These are phyloP conservation scores for Psilocybe cubensis DNA, from an alignment of 768 basidiomycete genomes.

Conservation along the genomic window DNA sequence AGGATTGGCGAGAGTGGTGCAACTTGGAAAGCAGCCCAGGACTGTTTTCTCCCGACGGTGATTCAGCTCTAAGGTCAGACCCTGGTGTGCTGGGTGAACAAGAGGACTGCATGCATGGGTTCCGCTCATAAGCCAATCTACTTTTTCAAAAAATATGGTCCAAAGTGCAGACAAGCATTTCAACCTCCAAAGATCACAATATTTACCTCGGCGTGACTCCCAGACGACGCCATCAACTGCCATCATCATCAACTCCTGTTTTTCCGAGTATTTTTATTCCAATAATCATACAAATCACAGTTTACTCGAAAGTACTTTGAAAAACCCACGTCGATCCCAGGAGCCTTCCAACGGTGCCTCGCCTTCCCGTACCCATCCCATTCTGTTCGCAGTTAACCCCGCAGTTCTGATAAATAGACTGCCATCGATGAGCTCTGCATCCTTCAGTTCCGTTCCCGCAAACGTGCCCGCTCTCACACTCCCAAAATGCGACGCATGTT, in stretches of 20 bases:
- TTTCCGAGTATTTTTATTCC: background rate
- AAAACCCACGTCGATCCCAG: constrained; percentile 31
- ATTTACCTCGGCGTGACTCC: background rate
- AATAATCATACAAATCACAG: background rate
- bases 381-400: constrained; percentile 46
- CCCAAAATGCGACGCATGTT: constrained; percentile 52
- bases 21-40: background rate
- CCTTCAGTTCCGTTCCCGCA: constrained; percentile 29
- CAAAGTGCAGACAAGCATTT: background rate
- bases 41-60: background rate
- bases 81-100: background rate
- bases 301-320: background rate
- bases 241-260: background rate
- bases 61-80: background rate
- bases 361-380: constrained; percentile 30
- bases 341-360: constrained; percentile 16
- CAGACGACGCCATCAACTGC: constrained; percentile 1
- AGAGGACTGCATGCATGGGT: constrained; percentile 7
- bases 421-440: constrained; percentile 55
- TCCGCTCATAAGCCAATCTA: constrained; percentile 3
- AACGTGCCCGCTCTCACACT: constrained; percentile 29
- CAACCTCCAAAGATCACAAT: background rate
- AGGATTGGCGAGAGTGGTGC: background rate
- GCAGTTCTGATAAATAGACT: constrained; percentile 60
- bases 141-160: background rate